These are phyloP conservation scores for Cylindricascospora bacillispora DNA, from an alignment of 1,139 yeast species.

Conservation along the genomic window DNA sequence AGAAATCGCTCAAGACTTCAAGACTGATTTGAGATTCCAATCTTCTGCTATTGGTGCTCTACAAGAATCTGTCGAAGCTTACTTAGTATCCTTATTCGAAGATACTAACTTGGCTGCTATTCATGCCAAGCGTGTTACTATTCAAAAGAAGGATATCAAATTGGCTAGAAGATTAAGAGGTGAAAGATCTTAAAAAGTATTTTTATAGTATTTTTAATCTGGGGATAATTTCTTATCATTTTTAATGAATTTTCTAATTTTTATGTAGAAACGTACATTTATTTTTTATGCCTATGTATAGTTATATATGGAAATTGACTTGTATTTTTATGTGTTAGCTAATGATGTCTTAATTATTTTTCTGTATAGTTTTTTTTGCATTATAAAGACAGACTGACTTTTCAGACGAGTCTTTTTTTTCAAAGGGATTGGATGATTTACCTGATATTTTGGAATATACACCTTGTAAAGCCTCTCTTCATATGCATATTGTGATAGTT, in stretches of 20 bases:
- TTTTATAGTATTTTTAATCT: too few species aligned
- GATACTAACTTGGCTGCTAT: conserved; percentile 97
- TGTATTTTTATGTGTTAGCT: not conserved
- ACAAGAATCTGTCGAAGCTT: conserved; percentile 97
- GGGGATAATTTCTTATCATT: too few species aligned
- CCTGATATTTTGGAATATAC: too few species aligned
- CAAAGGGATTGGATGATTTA: too few species aligned
- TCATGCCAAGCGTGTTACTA: conserved; percentile 98
- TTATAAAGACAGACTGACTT: too few species aligned
- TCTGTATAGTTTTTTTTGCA: too few species aligned
- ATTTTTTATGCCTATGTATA: not conserved
- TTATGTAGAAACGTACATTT: not conserved
- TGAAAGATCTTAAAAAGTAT: conserved; percentile 69
- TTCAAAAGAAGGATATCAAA: conserved; percentile 97
- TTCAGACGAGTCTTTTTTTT: too few species aligned
- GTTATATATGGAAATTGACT: not conserved
- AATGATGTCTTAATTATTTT: not conserved
- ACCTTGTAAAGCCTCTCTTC: too few species aligned
- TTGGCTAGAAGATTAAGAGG: conserved; percentile 99
- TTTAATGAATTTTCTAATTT: too few species aligned
- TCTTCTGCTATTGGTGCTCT: conserved; percentile 97
- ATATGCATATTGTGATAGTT: too few species aligned
- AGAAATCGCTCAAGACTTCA: conserved; percentile 96
- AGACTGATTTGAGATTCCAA: conserved; percentile 96
- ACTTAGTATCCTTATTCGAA: conserved; percentile 78